phyloP scores from a whole-genome alignment of 805 yeast genomes.

The Cyberlindnera sargentensis region DNA sequence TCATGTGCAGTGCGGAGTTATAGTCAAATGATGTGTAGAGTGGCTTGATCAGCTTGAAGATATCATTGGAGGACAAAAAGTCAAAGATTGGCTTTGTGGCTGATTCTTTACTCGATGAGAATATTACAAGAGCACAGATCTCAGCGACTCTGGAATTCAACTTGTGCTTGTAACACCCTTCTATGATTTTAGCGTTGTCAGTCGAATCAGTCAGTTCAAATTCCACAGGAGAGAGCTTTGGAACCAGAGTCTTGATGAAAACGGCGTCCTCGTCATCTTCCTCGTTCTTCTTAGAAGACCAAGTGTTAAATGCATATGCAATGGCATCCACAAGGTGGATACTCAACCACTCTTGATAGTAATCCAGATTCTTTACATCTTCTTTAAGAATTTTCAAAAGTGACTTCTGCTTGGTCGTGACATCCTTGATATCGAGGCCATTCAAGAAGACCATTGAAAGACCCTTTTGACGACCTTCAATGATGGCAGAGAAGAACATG shows the following conservation, averaged over 20 bases:
- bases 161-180: conserved; percentile 46
- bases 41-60: conserved; percentile 27
- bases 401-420: conserved; percentile 28
- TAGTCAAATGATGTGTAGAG: conserved; percentile 40
- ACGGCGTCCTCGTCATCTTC: conserved; percentile 34
- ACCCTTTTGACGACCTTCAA: conserved; percentile 73
- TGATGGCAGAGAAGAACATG: conserved; percentile 58
- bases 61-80: conserved; percentile 31
- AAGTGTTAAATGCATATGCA: conserved; percentile 66
- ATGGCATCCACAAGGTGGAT: conserved; percentile 66
- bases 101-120: conserved; percentile 42
- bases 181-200: conserved; percentile 21
- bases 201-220: conserved; percentile 3
- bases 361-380: conserved; percentile 43
- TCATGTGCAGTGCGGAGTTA: conserved; percentile 38
- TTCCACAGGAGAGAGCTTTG: conserved; percentile 23
- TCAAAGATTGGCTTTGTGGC: conserved; percentile 37
- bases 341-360: conserved; percentile 56
- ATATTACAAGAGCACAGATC: conserved; percentile 64
- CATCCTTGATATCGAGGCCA: conserved; percentile 31
- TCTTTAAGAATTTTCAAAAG: conserved; percentile 49
- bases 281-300: conserved; percentile 59
- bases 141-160: conserved; percentile 65
- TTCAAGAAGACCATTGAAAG: conserved; percentile 63
- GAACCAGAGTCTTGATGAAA: conserved; percentile 28